Base-by-base conservation (phyloP, 1,139 yeast genomes). In the Diutina scorzettiae region DNA sequence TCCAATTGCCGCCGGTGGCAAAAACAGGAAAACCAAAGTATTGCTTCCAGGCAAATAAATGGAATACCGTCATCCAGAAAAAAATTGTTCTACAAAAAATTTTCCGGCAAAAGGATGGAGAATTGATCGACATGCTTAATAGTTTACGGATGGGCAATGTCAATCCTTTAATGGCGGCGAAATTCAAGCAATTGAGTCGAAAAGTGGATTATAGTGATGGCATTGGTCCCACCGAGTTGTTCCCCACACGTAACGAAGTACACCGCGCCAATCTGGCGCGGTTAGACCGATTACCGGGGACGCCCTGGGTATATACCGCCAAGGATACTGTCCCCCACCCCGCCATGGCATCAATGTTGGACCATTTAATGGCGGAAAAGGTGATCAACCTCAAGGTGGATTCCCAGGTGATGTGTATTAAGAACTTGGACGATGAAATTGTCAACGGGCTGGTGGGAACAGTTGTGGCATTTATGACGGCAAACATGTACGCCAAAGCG, bases 321-420 rank as follows among this genome's bases (percentile, higher is more conserved):
- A 54, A 58, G 3, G 96, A 87, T 61, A 66, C 76, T 3, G 95
- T 94, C 34, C 52, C 8, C 69, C 70, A 42, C 66, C 64, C 11
- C 69, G 63, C 65, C 11, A 19, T 32, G 18, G 39, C 20, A 5
- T 18, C 17, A 1, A 19, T 14, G 23, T 14, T 34, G 17, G 39
- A 34, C n/a, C 39, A 23, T 14, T 23, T 34, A 12, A 23, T 34
- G 29, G 39, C 39, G 12, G 28, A 21, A 14, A 21, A 21, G 6
- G 29, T 23, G 5, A n/a, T 34, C 63, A n/a, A 20, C 16, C 27
- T 91, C 50, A 89, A 87, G 53, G 70, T 71, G 41, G 89, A 89
- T 32, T 91, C 96, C 0, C 98, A 91, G 60, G 98, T 91, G 0
- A 93, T 91, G 98, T 80, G 93, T 70, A 75, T 91, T 46, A 91